Conservation (phyloP, 192 early-diverging fungal genomes). For the Chytriomyces hyalinus region DNA sequence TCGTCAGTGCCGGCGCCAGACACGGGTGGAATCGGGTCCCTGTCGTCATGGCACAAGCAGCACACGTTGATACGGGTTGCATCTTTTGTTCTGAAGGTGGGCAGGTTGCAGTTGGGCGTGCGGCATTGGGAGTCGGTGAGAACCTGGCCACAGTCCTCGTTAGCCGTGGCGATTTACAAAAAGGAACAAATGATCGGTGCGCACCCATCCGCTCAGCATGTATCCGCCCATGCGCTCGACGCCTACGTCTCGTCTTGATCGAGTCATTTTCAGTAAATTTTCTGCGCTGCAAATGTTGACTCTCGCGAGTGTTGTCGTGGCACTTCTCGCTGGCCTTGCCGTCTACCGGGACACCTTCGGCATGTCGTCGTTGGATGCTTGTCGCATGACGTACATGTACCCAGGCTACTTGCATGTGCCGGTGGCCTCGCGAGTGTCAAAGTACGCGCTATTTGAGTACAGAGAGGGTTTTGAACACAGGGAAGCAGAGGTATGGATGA, state of each 20-base stretch:
- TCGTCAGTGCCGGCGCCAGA: background rate
- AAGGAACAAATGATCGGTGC: background rate
- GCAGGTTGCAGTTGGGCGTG: constrained; percentile 19
- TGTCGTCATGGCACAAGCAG: constrained; percentile 19
- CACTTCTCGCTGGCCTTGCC: background rate
- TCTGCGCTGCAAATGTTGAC: background rate
- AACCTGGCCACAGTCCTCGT: background rate
- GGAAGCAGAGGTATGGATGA: constrained; percentile 38
- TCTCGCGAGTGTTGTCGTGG: background rate
- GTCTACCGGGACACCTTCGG: background rate
- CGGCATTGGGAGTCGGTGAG: constrained; percentile 15
- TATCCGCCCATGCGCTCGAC: constrained; percentile 28
- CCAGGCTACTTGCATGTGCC: constrained; percentile 19
- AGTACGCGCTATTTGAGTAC: constrained; percentile 25
- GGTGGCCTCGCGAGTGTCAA: constrained; percentile 4
- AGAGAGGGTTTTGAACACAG: constrained; percentile 5
- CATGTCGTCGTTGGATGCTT: background rate
- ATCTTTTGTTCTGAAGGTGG: constrained; percentile 16
- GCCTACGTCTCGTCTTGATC: constrained; percentile 15
- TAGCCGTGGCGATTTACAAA: background rate
- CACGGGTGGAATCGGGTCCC: constrained; percentile 11
- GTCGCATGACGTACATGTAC: constrained; percentile 37
- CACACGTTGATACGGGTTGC: background rate
- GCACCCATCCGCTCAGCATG: constrained; percentile 29
- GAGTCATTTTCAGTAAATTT: constrained; percentile 13